Base-by-base conservation (phyloP, 345 rosid genomes). In the Populus davidiana region DNA sequence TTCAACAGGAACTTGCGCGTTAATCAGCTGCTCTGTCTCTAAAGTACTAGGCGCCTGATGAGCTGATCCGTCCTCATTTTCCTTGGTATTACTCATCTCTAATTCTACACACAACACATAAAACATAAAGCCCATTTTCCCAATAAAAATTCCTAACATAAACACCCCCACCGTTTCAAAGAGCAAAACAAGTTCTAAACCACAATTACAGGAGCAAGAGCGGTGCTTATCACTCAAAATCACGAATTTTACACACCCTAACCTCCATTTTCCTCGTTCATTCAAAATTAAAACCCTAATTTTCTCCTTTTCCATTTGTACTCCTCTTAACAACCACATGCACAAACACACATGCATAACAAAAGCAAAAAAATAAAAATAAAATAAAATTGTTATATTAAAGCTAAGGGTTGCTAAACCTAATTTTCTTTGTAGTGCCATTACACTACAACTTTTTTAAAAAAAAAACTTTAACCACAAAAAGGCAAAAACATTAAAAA, bases 41-140 rank as follows among this genome's bases (percentile, higher is more conserved):
- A 76, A 27, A 73, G 77, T 64, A 31, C 25, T 67, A 2, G 77
- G 64, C 71, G 50, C 29, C 18, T 52, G 72, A 25, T 18, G 39
- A 23, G 39, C 36, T 3, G 75, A 41, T 27, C 67, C 80, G 25
- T 76, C 86, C 67, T 72, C 75, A 59, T 59, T 77, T 68, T 77
- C 83, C 21, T 76, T 71, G 11, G 77, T 38, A 82, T 73, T 66
- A 69, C 49, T 73, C 81, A 79, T 81, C 31, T 77, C 70, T 62
- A 18, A 74, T n/a, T 67, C 78, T 77, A 59, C 8, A 10, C 8
- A 9, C 11, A 44, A 38, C 18, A 67, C 18, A 20, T 18, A 39
- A 43, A 38, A 56, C 8, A 72, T 21, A 54, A 31, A n/a, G 11
- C 21, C 10, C 43, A 13, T 38, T 5, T 33, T 9, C 38, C 23